These are phyloP conservation scores for Epichloe amarillans DNA, from an alignment of 2,329 filamentous ascomycete genomes.

Conservation along the genomic window DNA sequence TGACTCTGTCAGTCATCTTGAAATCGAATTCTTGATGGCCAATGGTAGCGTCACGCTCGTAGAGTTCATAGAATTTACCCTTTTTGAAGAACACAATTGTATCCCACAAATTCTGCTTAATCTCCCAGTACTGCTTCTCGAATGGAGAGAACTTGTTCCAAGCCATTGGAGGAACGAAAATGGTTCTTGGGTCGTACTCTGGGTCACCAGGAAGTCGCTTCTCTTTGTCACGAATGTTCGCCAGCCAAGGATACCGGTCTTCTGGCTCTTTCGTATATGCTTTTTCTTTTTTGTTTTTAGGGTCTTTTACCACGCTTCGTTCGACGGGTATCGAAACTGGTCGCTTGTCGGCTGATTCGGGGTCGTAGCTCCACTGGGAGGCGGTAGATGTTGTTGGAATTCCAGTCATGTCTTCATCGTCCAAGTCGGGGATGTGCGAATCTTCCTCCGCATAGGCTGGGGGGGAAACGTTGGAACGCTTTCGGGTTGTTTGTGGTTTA, in stretches of 20 bases:
- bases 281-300: constrained; percentile 46
- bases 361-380: constrained; percentile 63
- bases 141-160: constrained; percentile 83
- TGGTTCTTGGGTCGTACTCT: constrained; percentile 79
- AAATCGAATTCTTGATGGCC: constrained; percentile 95
- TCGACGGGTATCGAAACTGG: constrained; percentile 22
- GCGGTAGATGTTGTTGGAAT: constrained; percentile 56
- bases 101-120: constrained; percentile 96
- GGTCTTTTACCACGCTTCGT: constrained; percentile 13
- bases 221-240: constrained; percentile 73
- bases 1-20: constrained; percentile 94
- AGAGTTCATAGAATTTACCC: constrained; percentile 97
- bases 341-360: constrained; percentile 27
- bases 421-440: constrained; percentile 34
- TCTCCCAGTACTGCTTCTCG: constrained; percentile 98
- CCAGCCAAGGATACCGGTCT: constrained; percentile 80
- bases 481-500: constrained; percentile 41
- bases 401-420: constrained; percentile 42
- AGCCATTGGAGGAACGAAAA: constrained; percentile 75
- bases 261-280: constrained; percentile 74
- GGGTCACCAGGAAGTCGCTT: constrained; percentile 64
- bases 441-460: constrained; percentile 9
- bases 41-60: constrained; percentile 93
- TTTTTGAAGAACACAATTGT: constrained; percentile 99
- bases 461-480: constrained; percentile 46